Evolutionary conservation across 78 protist genomes (phyloP), one percentile per base, ranked within the genome.

Genomic region (Abeoforma whisleri): DNA sequence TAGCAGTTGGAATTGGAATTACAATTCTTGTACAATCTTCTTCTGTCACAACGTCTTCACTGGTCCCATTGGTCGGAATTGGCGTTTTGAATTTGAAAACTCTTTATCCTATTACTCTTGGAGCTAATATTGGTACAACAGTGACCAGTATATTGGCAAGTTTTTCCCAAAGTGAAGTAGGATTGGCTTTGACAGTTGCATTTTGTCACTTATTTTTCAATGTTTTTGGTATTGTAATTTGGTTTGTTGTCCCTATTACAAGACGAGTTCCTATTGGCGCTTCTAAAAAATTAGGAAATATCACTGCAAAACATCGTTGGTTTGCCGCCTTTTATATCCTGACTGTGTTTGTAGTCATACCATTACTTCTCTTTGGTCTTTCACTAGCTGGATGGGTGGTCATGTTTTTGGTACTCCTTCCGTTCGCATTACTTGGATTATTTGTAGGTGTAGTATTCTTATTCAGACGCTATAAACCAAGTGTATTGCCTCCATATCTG

Each of bases 301-400:
- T 82, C 74, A 82, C 85, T 12, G 85, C 85, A 0, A 68, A 0
- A 0, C 74, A 82, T 73, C 39, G 85, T 39, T 82, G 85, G 85
- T 82, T 82, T 31, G 74, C 85, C 8, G 8, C 40, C 23, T 82
- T 82, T 73, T 82, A 82, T 68, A 48, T 82, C 37, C 0, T 82
- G 37, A 40, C 57, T n/a, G 74, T 36, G 32, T 82, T 82, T 73
- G 12, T 82, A 22, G 22, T 82, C 35, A 82, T 82, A 22, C 85
- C 85, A 8, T 2, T 22, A 12, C 75, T 75, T 22, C 8, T 82
- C 28, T 40, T 82, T 36, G 85, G 76, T 37, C 28, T 82, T 12
- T 82, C 85, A n/a, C 12, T 82, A 31, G 85, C 85, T 12, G 85
- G 85, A 28, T 82, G 85, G 85, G n/a, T 40, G 76, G 85, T 82